phyloP scores from a whole-genome alignment of 1,284 basidiomycete genomes.

The Moniliophthora roreri region DNA sequence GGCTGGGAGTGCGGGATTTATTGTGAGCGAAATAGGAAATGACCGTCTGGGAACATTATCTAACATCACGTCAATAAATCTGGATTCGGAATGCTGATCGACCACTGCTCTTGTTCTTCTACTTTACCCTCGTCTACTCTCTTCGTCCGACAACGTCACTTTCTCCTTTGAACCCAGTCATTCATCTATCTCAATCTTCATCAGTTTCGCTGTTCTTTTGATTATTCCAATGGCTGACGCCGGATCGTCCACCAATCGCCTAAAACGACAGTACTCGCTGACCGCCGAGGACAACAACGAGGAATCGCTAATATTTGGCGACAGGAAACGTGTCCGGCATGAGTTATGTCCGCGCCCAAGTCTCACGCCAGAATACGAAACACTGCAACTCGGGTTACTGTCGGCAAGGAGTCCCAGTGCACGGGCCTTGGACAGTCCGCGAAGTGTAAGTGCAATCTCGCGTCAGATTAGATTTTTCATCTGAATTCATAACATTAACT shows the following conservation, averaged over 20 bases:
- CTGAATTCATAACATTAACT: not conserved
- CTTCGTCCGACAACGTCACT: no score
- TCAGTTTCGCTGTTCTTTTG: not conserved
- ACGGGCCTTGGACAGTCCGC: not conserved
- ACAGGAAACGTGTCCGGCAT: not conserved
- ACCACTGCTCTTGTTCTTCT: not conserved
- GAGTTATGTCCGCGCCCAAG: not conserved
- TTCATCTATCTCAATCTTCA: not conserved
- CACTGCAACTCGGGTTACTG: not conserved
- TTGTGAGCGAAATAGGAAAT: no score
- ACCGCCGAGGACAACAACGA: not conserved
- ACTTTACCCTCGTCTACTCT: conserved; percentile 2
- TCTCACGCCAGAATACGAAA: not conserved
- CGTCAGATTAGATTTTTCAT: not conserved
- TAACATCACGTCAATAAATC: conserved; percentile 8
- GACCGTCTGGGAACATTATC: no score
- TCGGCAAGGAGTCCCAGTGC: not conserved
- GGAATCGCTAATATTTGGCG: not conserved
- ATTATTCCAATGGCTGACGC: conserved; percentile 5
- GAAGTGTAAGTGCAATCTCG: not conserved
- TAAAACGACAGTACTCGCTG: conserved; percentile 6
- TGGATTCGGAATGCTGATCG: not conserved
- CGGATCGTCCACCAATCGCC: not conserved
- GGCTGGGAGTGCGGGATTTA: no score
- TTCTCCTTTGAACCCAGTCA: no score